phyloP scores from a whole-genome alignment of 2,329 filamentous ascomycete genomes.

The Alternaria sp. region DNA sequence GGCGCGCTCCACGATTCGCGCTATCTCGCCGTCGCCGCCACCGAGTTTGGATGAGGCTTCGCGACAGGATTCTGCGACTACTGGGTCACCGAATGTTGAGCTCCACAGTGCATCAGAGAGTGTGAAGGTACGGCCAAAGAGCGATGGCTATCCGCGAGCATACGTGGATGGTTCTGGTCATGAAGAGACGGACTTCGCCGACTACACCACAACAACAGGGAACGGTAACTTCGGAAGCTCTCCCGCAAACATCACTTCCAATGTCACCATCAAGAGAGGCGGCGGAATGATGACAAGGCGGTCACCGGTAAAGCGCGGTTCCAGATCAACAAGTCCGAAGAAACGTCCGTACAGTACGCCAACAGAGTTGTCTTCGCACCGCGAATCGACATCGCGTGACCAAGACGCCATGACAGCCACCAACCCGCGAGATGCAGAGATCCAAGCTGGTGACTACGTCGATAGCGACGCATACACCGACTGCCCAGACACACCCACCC shows the following conservation, averaged over 20 bases:
- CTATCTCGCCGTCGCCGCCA: conserved; percentile 35
- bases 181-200: neutral
- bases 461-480: neutral
- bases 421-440: neutral
- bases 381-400: neutral
- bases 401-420: neutral
- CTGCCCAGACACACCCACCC: conserved; percentile 29
- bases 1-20: conserved; percentile 35
- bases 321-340: neutral
- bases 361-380: neutral
- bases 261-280: conserved; percentile 5
- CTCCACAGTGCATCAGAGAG: neutral
- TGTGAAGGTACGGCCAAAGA: neutral
- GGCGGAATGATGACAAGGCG: neutral
- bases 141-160: neutral
- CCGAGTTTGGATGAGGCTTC: conserved; percentile 16
- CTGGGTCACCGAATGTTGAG: neutral
- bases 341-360: conserved; percentile 6
- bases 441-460: neutral
- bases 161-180: neutral
- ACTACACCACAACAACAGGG: neutral
- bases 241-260: neutral
- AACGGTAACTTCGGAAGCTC: neutral
- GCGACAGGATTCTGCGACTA: conserved; percentile 2
- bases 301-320: conserved; percentile 8